These are phyloP conservation scores for Kockiozyma suomiensis DNA, from an alignment of 805 yeast species.

Conservation along the genomic window DNA sequence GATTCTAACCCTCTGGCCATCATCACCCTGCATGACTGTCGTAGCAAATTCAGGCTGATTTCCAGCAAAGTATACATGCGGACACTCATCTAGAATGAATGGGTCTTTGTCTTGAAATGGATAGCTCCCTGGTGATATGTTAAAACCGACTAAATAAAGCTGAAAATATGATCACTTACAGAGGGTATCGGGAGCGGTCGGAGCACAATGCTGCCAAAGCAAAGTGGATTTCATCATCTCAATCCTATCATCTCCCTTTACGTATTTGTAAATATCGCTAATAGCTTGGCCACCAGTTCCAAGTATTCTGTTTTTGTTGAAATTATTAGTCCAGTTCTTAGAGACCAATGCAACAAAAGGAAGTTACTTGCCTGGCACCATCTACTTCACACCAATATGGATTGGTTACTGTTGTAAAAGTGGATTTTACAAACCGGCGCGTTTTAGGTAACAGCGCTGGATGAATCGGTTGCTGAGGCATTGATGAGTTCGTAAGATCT, in stretches of 20 bases:
- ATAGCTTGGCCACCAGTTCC: constrained; percentile 87
- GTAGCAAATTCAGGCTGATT: constrained; percentile 70
- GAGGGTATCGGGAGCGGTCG: constrained; percentile 95
- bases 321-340: neutral
- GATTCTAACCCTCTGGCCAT: constrained; percentile 50
- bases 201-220: constrained; percentile 83
- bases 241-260: constrained; percentile 49
- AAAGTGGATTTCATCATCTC: constrained; percentile 68
- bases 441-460: constrained; percentile 62
- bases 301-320: constrained; percentile 47
- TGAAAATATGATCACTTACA: constrained; percentile 45
- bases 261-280: constrained; percentile 73
- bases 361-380: constrained; percentile 43
- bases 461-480: constrained; percentile 93
- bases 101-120: constrained; percentile 82
- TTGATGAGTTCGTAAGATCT: constrained; percentile 81
- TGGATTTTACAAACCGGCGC: constrained; percentile 47
- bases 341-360: neutral
- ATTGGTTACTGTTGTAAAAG: constrained; percentile 59
- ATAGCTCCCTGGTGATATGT: constrained; percentile 53
- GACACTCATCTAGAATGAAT: constrained; percentile 71
- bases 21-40: constrained; percentile 46
- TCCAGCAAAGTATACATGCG: constrained; percentile 85
- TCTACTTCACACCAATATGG: constrained; percentile 72
- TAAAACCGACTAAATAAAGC: too few species aligned